phyloP scores from a whole-genome alignment of 352 stramenopile genomes.

The Phytophthora sp. region DNA sequence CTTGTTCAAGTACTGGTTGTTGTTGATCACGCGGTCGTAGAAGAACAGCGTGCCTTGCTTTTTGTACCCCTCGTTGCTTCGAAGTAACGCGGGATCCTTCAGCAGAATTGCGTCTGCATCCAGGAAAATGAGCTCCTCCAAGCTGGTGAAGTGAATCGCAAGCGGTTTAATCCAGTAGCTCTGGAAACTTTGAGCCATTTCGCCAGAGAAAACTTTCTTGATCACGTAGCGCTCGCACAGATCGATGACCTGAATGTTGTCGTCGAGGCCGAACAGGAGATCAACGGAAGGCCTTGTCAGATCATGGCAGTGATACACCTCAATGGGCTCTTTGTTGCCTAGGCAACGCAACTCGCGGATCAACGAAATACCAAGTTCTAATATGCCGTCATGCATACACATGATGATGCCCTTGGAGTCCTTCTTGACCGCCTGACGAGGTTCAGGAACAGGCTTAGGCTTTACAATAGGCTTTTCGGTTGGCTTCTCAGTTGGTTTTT shows the following conservation, averaged over 20 bases:
- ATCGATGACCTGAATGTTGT: constrained; percentile 54
- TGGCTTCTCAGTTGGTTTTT: constrained; percentile 20
- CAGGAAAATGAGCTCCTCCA: constrained; percentile 56
- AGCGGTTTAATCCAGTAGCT: constrained; percentile 61
- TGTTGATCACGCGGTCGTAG: constrained; percentile 50
- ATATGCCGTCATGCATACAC: constrained; percentile 47
- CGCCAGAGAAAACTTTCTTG: constrained; percentile 31
- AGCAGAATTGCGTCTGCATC: constrained; percentile 55
- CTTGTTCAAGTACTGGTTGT: constrained; percentile 60
- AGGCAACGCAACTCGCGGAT: constrained; percentile 59
- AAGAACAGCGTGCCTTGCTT: constrained; percentile 49
- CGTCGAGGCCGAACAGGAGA: constrained; percentile 40
- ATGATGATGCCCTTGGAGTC: constrained; percentile 48
- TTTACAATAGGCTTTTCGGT: constrained; percentile 19
- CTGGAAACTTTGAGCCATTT: constrained; percentile 40
- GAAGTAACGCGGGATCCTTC: constrained; percentile 34
- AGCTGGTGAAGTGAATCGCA: constrained; percentile 48
- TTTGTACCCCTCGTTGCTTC: constrained; percentile 48
- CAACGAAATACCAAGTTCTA: constrained; percentile 50
- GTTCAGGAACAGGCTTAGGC: constrained; percentile 25
- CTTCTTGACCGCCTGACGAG: constrained; percentile 36
- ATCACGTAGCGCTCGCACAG: constrained; percentile 38
- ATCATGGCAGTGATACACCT: constrained; percentile 62
- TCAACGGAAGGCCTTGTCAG: constrained; percentile 39
- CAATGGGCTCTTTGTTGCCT: constrained; percentile 54